Percentiles rank a stretch among this genome's conserved stretches.
Conservation (phyloP, 306 rosid species). For the Castanea crenata region DNA sequence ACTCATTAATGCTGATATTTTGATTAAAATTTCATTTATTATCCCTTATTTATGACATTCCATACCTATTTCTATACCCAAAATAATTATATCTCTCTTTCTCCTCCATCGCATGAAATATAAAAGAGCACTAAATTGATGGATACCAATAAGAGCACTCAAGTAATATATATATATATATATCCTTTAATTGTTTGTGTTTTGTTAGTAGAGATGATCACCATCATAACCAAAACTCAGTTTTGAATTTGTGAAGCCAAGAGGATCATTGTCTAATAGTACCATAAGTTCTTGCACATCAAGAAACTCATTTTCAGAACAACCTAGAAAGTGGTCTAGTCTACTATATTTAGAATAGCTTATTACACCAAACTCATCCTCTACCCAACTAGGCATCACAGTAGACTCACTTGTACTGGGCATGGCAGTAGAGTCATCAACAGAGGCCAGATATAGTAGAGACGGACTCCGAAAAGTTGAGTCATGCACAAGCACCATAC, state of each 20-base stretch:
- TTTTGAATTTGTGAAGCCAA: slow-evolving; percentile 15
- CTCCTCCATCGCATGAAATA: no score
- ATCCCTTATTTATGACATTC: no score
- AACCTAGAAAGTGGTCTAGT: slow-evolving; percentile 27
- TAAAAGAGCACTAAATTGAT: no score
- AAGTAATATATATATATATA: no score
- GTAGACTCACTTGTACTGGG: slow-evolving; percentile 13
- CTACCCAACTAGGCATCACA: slow-evolving; percentile 11
- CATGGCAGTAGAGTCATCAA: slow-evolving; percentile 6
- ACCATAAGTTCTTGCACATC: slow-evolving; percentile 14
- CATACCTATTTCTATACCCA: no score
- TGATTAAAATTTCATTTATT: no score
- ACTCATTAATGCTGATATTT: no score
- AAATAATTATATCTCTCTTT: no score
- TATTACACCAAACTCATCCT: slow-evolving; percentile 8
- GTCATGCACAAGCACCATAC: slow-evolving; percentile 76
- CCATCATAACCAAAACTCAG: slow-evolving; percentile 15
- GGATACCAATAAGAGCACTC: no score
- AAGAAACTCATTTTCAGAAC: slow-evolving; percentile 57
- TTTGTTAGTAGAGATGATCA: slow-evolving; percentile 2
- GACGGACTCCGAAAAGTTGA: slow-evolving; percentile 48
- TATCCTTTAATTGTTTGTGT: no score
- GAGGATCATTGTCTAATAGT: not conserved
- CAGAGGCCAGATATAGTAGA: slow-evolving; percentile 39
- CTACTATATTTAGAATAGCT: not conserved